phyloP scores from a whole-genome alignment of 441 rosid species.

The Bocquillonia castaneifolia region DNA sequence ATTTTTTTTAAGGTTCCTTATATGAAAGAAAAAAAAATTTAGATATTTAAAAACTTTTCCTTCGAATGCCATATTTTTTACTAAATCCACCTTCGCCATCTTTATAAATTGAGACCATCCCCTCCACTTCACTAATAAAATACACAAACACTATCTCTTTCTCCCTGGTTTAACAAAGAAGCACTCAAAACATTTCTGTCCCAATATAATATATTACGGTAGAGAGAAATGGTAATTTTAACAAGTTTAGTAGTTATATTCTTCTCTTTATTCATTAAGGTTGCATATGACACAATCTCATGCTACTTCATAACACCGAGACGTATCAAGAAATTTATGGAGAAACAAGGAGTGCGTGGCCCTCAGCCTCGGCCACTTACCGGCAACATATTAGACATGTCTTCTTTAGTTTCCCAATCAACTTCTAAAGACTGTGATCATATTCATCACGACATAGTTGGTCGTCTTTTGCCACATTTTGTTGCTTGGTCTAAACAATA shows the following conservation, averaged over 20 bases:
- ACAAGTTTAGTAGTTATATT: constrained; percentile 30
- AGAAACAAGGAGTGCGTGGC: constrained; percentile 81
- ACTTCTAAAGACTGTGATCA: constrained; percentile 52
- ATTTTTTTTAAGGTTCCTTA: no score
- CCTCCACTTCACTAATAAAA: no score
- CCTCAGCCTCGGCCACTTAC: constrained; percentile 63
- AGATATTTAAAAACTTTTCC: no score
- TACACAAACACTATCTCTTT: no score
- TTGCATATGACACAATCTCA: constrained; percentile 47
- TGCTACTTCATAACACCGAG: constrained; percentile 64
- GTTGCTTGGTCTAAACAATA: constrained; percentile 70
- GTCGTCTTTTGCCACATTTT: constrained; percentile 79
- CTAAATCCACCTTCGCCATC: no score
- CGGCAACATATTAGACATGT: constrained; percentile 68
- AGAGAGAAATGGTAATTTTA: constrained; percentile 23
- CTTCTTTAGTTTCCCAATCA: constrained; percentile 50
- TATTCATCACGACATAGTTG: constrained; percentile 64
- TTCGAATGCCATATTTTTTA: no score
- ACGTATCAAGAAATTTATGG: constrained; percentile 69
- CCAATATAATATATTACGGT: not conserved
- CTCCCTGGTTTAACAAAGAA: no score
- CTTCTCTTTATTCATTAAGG: constrained; percentile 30
- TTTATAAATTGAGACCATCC: no score
- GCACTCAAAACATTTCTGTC: not conserved
- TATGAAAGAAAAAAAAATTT: no score